Percentiles rank a stretch among this genome's conserved stretches.
phyloP scores from a whole-genome alignment of 2,329 filamentous ascomycete species.

The Botrytis paeoniae region DNA sequence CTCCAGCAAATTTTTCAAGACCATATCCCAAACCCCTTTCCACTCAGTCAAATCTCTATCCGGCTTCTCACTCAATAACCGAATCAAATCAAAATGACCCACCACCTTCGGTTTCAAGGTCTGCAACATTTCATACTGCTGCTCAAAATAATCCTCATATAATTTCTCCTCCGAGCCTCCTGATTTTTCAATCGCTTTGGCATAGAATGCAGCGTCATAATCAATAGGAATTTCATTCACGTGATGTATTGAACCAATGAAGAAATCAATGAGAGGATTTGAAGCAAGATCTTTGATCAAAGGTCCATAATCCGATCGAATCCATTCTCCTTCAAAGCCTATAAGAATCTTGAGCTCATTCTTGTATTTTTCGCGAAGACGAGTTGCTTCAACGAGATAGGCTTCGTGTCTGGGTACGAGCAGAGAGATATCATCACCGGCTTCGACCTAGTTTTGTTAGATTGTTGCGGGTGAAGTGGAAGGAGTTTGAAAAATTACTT shows the following conservation, averaged over 20 bases:
- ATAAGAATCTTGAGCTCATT: constrained; percentile 73
- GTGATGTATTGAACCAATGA: constrained; percentile 91
- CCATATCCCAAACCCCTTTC: constrained; percentile 70
- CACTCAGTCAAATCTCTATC: constrained; percentile 53
- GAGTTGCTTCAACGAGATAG: constrained; percentile 73
- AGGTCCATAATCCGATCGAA: constrained; percentile 60
- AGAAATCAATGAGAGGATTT: constrained; percentile 73
- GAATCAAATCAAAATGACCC: constrained; percentile 90
- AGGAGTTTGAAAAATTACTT: constrained; percentile 50
- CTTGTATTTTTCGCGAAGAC: constrained; percentile 68
- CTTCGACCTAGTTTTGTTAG: constrained; percentile 46
- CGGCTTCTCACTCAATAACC: constrained; percentile 71
- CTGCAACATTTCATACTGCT: constrained; percentile 77
- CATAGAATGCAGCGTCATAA: constrained; percentile 69
- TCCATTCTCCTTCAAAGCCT: constrained; percentile 93
- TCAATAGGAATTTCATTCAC: constrained; percentile 85
- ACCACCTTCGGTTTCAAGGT: constrained; percentile 72
- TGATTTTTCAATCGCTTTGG: constrained; percentile 36
- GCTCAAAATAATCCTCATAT: constrained; percentile 83
- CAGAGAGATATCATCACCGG: constrained; percentile 43
- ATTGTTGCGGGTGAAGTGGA: background rate
- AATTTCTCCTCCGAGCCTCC: constrained; percentile 68
- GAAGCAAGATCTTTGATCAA: constrained; percentile 58
- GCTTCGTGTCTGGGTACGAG: constrained; percentile 60
- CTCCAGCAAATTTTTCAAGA: constrained; percentile 70